Evolutionary conservation across 805 yeast species (phyloP), one percentile per base, ranked within the genome.

Genomic region (Metschnikowia anglica): DNA sequence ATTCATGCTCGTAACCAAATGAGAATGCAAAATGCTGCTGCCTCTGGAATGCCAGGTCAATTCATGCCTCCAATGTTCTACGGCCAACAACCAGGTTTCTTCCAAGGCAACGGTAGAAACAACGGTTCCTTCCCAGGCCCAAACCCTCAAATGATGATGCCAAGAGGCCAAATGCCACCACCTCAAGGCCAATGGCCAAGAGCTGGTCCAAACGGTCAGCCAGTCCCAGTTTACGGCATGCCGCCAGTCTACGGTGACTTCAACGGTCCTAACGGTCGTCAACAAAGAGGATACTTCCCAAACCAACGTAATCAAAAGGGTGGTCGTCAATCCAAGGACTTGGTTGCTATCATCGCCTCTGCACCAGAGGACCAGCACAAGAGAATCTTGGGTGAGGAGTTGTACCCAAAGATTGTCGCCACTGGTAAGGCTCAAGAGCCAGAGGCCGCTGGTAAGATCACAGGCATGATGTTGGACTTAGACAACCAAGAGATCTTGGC

Each of bases 381-480:
- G 88, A 91, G 95, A 80, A 80, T 89, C 65, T 80, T 93, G 65
- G 99, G 99, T 74, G 97, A 93, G 79, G 95, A 89, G 65, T 79
- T 93, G 64, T 93, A 91, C 80, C 89, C 95, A 63, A 87, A 83
- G 80, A 85, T 93, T 62, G 82, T 84, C 54, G 81, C 89, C 55
- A 81, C 87, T 51, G 89, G 88, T 62, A 85, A 85, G 73, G 88
- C 90, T 60, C 81, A 82, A 59, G 95, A 89, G 63, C 85, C 85
- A 46, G 96, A 89, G 72, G 88, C 96, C 62, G 97, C 97, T 56
- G 96, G 97, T 74, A 91, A 90, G 77, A 88, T 93, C 67, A 93
- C 99, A 55, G 97, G 98, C 76, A 93, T 93, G 98, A 81, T 93
- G 76, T 80, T 93, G 64, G 97, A 90, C 66, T 82, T 91, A 81